A percentile compares a stretch with the other conserved stretches of the same genome.
These are phyloP conservation scores for Xylariales sp. DNA, from an alignment of 2,329 filamentous ascomycete species.

Conservation along the genomic window DNA sequence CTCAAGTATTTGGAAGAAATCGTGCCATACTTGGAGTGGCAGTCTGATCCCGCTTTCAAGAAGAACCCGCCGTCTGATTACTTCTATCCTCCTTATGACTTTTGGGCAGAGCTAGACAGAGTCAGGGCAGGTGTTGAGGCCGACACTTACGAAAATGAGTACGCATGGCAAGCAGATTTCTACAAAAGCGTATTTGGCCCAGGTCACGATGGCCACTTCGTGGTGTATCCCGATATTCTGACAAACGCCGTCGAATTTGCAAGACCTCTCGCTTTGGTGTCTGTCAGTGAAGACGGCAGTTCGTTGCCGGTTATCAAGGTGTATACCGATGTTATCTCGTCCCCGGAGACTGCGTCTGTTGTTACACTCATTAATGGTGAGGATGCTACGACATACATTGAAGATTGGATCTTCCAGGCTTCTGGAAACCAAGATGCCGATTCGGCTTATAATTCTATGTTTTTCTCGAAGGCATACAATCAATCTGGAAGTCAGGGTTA, in stretches of 20 bases:
- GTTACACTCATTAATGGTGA: conserved; percentile 26
- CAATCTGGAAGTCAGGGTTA: conserved; percentile 29
- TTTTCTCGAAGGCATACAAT: conserved; percentile 29
- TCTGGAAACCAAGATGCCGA: conserved; percentile 33
- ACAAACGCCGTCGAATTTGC: conserved; percentile 32
- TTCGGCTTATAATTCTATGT: conserved; percentile 37
- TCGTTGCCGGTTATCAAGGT: conserved; percentile 25
- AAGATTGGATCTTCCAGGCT: conserved; percentile 26
- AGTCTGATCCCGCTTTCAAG: conserved; percentile 33
- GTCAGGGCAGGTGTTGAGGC: conserved; percentile 27
- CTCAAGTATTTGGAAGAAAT: conserved; percentile 34
- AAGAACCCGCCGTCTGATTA: conserved; percentile 33
- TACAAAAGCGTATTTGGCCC: conserved; percentile 33
- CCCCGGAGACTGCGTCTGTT: conserved; percentile 23
- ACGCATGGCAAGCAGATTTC: conserved; percentile 35
- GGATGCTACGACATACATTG: conserved; percentile 23
- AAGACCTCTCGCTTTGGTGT: conserved; percentile 24
- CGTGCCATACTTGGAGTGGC: conserved; percentile 37
- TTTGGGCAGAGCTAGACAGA: conserved; percentile 29
- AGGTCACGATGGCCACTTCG: conserved; percentile 38
- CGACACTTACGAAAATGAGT: conserved; percentile 33
- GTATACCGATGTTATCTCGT: conserved; percentile 28
- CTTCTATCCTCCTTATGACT: conserved; percentile 33
- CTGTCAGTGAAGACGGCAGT: conserved; percentile 24
- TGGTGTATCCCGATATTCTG: conserved; percentile 35